phyloP scores from a whole-genome alignment of 2,329 filamentous ascomycete genomes.

The Scopulariopsis brevicaulis region DNA sequence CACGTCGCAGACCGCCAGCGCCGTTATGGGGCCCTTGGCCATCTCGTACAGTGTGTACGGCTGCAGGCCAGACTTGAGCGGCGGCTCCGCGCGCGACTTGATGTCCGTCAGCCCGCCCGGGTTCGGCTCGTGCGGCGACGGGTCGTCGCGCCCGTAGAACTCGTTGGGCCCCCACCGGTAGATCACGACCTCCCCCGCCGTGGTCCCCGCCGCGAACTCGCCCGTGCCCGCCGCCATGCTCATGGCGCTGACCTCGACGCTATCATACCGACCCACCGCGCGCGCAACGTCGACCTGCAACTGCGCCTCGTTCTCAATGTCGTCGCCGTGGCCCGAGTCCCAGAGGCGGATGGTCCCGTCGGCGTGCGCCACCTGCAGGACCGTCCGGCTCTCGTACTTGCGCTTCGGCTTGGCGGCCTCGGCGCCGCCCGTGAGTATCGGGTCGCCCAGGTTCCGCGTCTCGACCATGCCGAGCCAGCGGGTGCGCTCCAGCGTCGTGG shows the following conservation, averaged over 20 bases:
- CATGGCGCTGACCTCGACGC: slow-evolving; percentile 67
- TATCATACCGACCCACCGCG: slow-evolving; percentile 67
- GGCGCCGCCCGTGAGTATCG: slow-evolving; percentile 68
- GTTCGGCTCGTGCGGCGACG: slow-evolving; percentile 40
- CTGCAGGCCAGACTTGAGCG: slow-evolving; percentile 67
- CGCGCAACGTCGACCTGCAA: slow-evolving; percentile 81
- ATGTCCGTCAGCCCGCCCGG: slow-evolving; percentile 68
- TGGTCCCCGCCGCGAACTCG: slow-evolving; percentile 74
- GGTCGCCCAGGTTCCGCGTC: slow-evolving; percentile 65
- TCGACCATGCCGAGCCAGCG: slow-evolving; percentile 90
- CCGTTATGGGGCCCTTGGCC: slow-evolving; percentile 70
- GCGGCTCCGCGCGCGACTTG: slow-evolving; percentile 56
- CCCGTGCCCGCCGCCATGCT: slow-evolving; percentile 71
- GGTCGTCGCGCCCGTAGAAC: slow-evolving; percentile 56
- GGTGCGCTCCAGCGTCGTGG: slow-evolving; percentile 65
- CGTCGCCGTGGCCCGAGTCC: slow-evolving; percentile 85
- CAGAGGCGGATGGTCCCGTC: slow-evolving; percentile 88
- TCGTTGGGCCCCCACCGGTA: slow-evolving; percentile 83
- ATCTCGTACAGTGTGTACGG: slow-evolving; percentile 75
- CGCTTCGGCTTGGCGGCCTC: slow-evolving; percentile 59
- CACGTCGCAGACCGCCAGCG: slow-evolving; percentile 76
- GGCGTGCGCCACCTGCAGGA: slow-evolving; percentile 78
- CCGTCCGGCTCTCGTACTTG: slow-evolving; percentile 70
- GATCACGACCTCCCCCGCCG: slow-evolving; percentile 72
- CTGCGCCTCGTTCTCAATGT: slow-evolving; percentile 75